Evolutionary conservation across 176 grass and related monocot genomes (phyloP), one percentile per base, ranked within the genome.

Genomic region (Musa acuminata): DNA sequence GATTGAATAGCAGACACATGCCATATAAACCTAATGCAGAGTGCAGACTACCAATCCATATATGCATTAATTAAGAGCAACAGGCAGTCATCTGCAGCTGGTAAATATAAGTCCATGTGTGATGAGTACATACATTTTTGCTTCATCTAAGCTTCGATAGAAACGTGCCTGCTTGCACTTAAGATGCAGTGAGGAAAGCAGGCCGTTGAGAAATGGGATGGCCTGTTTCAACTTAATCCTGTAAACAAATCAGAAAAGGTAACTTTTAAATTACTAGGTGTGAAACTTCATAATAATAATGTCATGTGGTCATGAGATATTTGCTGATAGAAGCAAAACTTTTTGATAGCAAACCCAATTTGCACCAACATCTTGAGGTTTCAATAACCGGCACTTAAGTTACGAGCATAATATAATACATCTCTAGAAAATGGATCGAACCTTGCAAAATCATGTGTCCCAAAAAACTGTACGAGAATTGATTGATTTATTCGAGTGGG

Each of bases 391-490:
- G 20, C 16, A 8, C 0, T 43, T 50, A 8, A 49, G 35, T 49
- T 50, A 19, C 2, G 67, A 35, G 8, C 49, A 50, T n/a, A 10
- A 20, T 14, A 26, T 50, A 19, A 48, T 73, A 75, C 9, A 80
- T 78, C 14, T 84, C 21, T 70, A 67, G 79, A 48, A 79, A 84
- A 77, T 79, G 80, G 26, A 88, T 51, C 70, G 72, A 67, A 98
- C 94, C 94, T 98, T 83, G 90, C 91, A 86, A 99, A 94, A 84
- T 98, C 95, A 91, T 94, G 95, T 63, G 95, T 94, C 66, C 90
- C 95, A 63, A 99, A 99, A 80, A 99, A 99, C 71, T 99, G 95
- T 71, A 99, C 95, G 73, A 89, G 76, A 76, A 99, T 86, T 6
- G 88, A 87, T 72, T 91, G 83, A 68, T 91, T 84, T 72, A 80